Base-by-base conservation (phyloP, 352 stramenopile genomes). In the Pythium sukuiense region DNA sequence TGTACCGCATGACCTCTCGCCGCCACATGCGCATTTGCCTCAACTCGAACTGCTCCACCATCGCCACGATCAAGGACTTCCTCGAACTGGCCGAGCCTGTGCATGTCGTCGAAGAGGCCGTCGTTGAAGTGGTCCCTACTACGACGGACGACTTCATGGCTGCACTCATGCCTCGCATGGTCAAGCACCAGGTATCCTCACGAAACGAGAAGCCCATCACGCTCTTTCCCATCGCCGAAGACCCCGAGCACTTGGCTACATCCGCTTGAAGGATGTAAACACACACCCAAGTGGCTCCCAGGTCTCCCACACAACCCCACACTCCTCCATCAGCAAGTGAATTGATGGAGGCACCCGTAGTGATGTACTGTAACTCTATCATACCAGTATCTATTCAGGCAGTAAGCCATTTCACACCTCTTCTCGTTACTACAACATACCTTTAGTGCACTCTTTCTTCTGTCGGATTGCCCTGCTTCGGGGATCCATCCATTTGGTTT, bases 21-120 rank as follows among this genome's bases (percentile, higher is more conserved):
- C 78, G 80, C 14, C 76, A 85, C 35, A 60, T 83, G 52, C 80
- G 78, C 18, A 83, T 75, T 62, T 91, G 83, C 56, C 68, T 87
- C 35, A 82, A 88, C 59, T 63, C 65, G 5, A 60, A 80, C 37
- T 91, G 80, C 59, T 33, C 64, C 20, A 61, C 81, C 16, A 71
- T 89, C n/a, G 64, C 59, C 26, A 63, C 65, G 5, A 73, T 91
- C 52, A 67, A 73, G 46, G 53, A 45, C 2, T 91, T 91, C 65
- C 64, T 91, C 14, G 43, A 62, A 26, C 20, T 62, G 11, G 20
- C 24, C 39, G 45, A 52, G 45, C 45, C 45, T n/a, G 45, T 52
- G 0, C 45, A 30, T n/a, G 8, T 52, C n/a, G 45, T 16, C 7
- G 45, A 52, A 2, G 45, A 52, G 45, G 45, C 45, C 45, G 45